Conservation (phyloP, 257 asterid genomes). For the Solanum chiquidenum region DNA sequence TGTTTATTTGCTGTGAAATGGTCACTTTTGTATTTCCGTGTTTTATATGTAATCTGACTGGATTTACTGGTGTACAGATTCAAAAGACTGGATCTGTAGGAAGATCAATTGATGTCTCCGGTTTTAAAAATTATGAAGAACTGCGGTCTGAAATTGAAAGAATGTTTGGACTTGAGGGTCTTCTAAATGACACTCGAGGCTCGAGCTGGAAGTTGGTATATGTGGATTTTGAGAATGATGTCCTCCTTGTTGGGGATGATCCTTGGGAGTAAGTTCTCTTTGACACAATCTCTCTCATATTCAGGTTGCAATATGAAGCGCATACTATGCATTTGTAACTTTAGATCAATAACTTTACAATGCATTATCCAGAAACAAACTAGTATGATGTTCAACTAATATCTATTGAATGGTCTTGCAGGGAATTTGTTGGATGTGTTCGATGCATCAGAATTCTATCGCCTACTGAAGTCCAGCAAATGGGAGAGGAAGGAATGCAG, state of each 20-base stretch:
- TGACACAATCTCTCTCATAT: background rate
- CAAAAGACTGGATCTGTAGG: slow-evolving; percentile 93
- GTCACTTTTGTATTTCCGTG: background rate
- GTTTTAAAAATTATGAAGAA: slow-evolving; percentile 62
- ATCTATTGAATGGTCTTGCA: slow-evolving; percentile 1
- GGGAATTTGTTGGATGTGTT: slow-evolving; percentile 93
- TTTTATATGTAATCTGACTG: background rate
- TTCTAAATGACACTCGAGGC: slow-evolving; percentile 58
- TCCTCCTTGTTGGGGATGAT: slow-evolving; percentile 86
- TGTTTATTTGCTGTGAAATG: background rate
- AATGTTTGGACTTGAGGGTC: slow-evolving; percentile 83
- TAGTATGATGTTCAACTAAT: background rate
- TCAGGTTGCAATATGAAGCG: background rate
- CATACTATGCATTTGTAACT: background rate
- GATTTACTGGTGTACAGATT: slow-evolving; percentile 29
- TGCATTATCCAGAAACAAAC: background rate
- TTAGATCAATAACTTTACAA: background rate
- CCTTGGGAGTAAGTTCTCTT: slow-evolving; percentile 83
- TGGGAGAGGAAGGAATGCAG: slow-evolving; percentile 99
- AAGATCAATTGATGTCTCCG: slow-evolving; percentile 83
- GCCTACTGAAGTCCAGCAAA: slow-evolving; percentile 90
- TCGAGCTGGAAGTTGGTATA: slow-evolving; percentile 95
- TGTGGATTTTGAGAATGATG: slow-evolving; percentile 81
- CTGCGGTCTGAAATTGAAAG: slow-evolving; percentile 70
- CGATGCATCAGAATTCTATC: slow-evolving; percentile 87